Evolutionary conservation across 2,329 filamentous ascomycete species (phyloP).

Genomic region (Talaromyces sp.): DNA sequence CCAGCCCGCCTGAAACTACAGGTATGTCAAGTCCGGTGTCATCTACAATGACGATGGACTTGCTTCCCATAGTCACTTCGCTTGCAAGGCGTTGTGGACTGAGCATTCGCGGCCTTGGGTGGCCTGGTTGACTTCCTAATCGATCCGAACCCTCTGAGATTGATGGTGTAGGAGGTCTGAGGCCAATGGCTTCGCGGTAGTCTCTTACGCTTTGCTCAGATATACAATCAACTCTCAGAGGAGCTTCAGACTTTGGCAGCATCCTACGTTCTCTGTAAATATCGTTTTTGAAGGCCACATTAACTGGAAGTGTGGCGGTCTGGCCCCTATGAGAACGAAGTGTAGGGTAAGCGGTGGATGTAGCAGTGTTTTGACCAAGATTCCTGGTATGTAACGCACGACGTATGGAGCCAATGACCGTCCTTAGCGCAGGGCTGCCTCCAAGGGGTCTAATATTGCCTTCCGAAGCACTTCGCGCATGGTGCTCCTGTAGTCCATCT

Average conservation of each 20-base stretch:
- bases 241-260: slow-evolving; percentile 39
- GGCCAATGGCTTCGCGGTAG: slow-evolving; percentile 71
- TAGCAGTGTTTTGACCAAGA: slow-evolving; percentile 31
- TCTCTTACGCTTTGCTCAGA: slow-evolving; percentile 75
- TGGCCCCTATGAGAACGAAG: slow-evolving; percentile 35
- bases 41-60: slow-evolving; percentile 86
- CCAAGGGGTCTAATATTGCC: slow-evolving; percentile 26
- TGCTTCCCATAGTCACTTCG: slow-evolving; percentile 72
- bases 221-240: slow-evolving; percentile 73
- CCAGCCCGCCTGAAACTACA: slow-evolving; percentile 40
- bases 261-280: slow-evolving; percentile 41
- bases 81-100: slow-evolving; percentile 41
- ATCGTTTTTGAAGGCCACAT: slow-evolving; percentile 46
- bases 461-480: slow-evolving; percentile 32
- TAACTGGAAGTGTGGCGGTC: slow-evolving; percentile 42
- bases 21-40: slow-evolving; percentile 48
- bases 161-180: slow-evolving; percentile 49
- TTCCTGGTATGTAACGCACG: slow-evolving; percentile 68
- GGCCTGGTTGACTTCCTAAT: slow-evolving; percentile 8
- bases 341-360: slow-evolving; percentile 35
- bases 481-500: slow-evolving; percentile 23
- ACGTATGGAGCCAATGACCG: slow-evolving; percentile 79
- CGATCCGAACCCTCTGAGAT: slow-evolving; percentile 5
- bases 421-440: slow-evolving; percentile 69
- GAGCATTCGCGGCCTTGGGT: slow-evolving; percentile 23